Evolutionary conservation across 345 rosid species (phyloP).

Genomic region (Noccaea bulbosa): DNA sequence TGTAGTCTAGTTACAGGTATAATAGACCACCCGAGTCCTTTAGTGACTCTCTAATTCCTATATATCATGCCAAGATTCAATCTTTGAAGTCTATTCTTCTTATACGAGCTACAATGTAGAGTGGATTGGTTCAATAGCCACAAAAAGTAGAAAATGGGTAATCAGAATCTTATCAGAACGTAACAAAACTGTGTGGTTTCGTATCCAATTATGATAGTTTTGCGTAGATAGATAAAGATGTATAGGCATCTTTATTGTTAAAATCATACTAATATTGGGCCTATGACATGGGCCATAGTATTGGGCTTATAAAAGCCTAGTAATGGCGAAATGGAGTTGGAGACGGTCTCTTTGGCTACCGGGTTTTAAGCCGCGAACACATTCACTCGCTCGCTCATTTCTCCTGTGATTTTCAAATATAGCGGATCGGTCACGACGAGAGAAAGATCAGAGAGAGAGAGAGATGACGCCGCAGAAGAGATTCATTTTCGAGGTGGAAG

Average conservation of each 20-base stretch:
- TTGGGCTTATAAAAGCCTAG: not conserved
- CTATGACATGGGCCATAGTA: not conserved
- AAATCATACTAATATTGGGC: not conserved
- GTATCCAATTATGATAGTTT: too few relatives aligned
- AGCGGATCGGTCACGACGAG: not conserved
- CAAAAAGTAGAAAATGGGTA: too few relatives aligned
- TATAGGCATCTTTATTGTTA: too few relatives aligned
- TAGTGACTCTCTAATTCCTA: not conserved
- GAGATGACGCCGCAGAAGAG: conserved; percentile 49
- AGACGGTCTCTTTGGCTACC: conserved; percentile 1
- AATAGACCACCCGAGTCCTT: not conserved
- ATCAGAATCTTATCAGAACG: too few relatives aligned
- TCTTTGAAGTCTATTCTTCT: not conserved
- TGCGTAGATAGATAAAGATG: too few relatives aligned
- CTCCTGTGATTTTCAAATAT: not conserved
- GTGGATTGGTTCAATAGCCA: not conserved
- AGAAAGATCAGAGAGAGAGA: conserved; percentile 3
- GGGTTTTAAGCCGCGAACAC: conserved; percentile 14
- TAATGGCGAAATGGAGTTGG: not conserved
- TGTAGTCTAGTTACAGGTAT: not conserved
- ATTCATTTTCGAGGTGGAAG: conserved; percentile 74
- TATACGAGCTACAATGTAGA: not conserved
- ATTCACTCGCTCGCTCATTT: not conserved
- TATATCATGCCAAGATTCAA: not conserved
- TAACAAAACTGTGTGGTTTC: too few relatives aligned